These are phyloP conservation scores for Trichocladium antarcticum DNA, from an alignment of 495 filamentous ascomycete genomes.

Conservation along the genomic window DNA sequence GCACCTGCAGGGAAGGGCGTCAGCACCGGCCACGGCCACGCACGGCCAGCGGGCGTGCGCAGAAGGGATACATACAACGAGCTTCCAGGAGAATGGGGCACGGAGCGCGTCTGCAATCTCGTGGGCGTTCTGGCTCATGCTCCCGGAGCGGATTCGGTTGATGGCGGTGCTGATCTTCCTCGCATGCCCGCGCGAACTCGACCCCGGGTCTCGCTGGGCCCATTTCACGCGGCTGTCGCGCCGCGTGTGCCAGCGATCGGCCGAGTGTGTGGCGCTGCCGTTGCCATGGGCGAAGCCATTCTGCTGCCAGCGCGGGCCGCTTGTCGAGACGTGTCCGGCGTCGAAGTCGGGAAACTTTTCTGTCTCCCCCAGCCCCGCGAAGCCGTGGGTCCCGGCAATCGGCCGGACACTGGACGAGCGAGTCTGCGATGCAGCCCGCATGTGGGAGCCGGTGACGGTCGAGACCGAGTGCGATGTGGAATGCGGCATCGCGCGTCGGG, in stretches of 20 bases:
- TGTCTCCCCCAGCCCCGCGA: constrained; percentile 26
- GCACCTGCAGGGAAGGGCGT: constrained; percentile 40
- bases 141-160: constrained; percentile 70
- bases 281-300: constrained; percentile 28
- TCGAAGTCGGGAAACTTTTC: constrained; percentile 48
- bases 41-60: too few species aligned
- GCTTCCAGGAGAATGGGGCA: constrained; percentile 76
- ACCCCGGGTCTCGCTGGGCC: constrained; percentile 29
- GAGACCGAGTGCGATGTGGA: constrained; percentile 21
- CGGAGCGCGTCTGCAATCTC: constrained; percentile 85
- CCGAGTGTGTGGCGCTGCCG: constrained; percentile 17
- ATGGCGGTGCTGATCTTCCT: constrained; percentile 75
- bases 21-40: constrained; percentile 11
- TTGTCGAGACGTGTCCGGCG: constrained; percentile 24
- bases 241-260: constrained; percentile 43
- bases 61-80: constrained; percentile 33
- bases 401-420: constrained; percentile 23
- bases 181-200: constrained; percentile 40
- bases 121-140: constrained; percentile 82
- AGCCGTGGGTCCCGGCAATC: constrained; percentile 25
- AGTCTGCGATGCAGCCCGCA: constrained; percentile 23
- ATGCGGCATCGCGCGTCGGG: constrained; percentile 22
- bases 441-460: constrained; percentile 16
- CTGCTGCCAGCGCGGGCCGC: constrained; percentile 25
- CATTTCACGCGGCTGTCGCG: constrained; percentile 41